These are phyloP conservation scores for Papiliotrema flavescens DNA, from an alignment of 1,284 basidiomycete species.

Conservation along the genomic window DNA sequence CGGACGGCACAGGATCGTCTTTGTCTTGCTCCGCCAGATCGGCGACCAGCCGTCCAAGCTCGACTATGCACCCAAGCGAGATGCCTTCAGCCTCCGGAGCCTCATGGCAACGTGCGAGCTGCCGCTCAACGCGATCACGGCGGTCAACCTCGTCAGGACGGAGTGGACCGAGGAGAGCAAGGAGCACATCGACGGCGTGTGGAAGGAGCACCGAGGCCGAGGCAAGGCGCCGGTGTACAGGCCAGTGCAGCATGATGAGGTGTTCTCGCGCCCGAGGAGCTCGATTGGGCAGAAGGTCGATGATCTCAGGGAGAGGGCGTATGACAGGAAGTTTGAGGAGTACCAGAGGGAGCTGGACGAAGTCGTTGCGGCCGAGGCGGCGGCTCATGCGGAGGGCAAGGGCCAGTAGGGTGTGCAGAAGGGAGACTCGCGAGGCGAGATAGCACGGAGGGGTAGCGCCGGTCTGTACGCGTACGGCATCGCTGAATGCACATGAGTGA, in stretches of 20 bases:
- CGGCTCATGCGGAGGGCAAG: too few species aligned
- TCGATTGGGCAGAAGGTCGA: neutral
- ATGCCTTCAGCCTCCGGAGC: slow-evolving; percentile 29
- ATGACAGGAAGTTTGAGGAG: neutral
- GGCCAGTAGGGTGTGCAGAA: too few species aligned
- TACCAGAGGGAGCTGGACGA: neutral
- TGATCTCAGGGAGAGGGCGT: slow-evolving; percentile 2
- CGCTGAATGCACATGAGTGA: too few species aligned
- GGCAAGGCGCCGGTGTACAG: slow-evolving; percentile 63
- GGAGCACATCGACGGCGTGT: slow-evolving; percentile 29
- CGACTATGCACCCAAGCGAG: slow-evolving; percentile 12
- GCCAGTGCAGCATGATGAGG: slow-evolving; percentile 54
- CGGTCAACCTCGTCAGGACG: slow-evolving; percentile 33
- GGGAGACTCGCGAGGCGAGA: too few species aligned
- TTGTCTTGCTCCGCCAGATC: slow-evolving; percentile 31
- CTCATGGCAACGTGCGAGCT: slow-evolving; percentile 18
- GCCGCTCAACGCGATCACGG: slow-evolving; percentile 20
- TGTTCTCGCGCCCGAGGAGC: slow-evolving; percentile 38
- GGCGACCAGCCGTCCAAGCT: slow-evolving; percentile 3
- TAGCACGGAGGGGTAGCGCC: too few species aligned
- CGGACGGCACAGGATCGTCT: slow-evolving; percentile 37
- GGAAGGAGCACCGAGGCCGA: slow-evolving; percentile 17
- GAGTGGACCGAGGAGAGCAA: slow-evolving; percentile 32
- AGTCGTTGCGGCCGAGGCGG: neutral
- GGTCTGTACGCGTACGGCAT: too few species aligned